Base-by-base conservation (phyloP, 306 rosid genomes). In the Begonia fuchsioides region DNA sequence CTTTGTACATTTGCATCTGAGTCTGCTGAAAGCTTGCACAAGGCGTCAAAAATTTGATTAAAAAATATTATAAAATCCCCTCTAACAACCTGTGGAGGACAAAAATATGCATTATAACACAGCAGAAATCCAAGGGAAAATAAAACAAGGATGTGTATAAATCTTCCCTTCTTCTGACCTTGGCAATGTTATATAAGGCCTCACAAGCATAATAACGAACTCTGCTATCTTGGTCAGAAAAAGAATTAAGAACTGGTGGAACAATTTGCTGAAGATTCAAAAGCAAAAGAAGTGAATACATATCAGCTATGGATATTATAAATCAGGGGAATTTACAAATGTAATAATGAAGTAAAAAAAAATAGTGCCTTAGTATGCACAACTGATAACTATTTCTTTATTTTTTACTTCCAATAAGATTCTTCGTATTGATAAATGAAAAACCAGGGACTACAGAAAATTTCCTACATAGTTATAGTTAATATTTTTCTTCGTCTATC, bases 121-220 rank as follows among this genome's bases (percentile, higher is more conserved):
- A 43, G 63, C 13, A 74, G 47, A 48, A 56, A 47, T 50, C 52
- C 50, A 35, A 43, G 65, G 47, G 45, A 17, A 51, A 26, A 26
- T 26, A 26, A 26, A 46, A 17, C 50, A 49, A 63, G 1, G 46
- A 35, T 14, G 43, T 8, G 43, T 39, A 58, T 55, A 51, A n/a
- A 53, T 50, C 69, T 26, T 58, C 39, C 60, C 55, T 51, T 65
- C 49, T 35, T 59, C 72, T 81, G 64, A 90, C 98, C 94, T 92
- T 92, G 32, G 98, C 98, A 47, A 92, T 92, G 71, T 92, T 92
- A 58, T 92, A 92, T 16, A 92, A 76, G 43, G 98, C 93, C 72
- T 92, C 98, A 17, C 98, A 92, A 48, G 98, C 96, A 85, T 92
- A 92, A 73, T 92, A 92, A 35, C 98, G 98, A 59, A 92, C 98